phyloP scores from a whole-genome alignment of 768 basidiomycete species.

The Suillus subaureus region DNA sequence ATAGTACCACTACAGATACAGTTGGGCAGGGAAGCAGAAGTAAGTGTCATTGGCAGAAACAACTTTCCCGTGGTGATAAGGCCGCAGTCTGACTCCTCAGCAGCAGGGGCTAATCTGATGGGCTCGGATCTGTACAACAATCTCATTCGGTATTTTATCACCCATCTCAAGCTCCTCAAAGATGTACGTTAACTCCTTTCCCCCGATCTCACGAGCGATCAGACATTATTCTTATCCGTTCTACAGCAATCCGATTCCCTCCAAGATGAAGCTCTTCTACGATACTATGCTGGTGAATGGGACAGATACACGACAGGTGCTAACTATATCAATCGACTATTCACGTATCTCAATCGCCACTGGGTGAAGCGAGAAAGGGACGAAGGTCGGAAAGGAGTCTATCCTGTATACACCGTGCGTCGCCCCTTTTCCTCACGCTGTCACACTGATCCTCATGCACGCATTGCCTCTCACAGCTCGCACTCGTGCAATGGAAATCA shows the following conservation, averaged over 20 bases:
- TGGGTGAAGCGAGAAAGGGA: constrained; percentile 99
- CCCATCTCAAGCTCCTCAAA: constrained; percentile 71
- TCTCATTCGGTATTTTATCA: constrained; percentile 86
- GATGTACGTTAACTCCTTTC: constrained; percentile 50
- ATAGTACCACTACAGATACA: constrained; percentile 42
- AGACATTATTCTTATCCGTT: constrained; percentile 16
- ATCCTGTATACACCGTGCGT: constrained; percentile 92
- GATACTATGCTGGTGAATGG: constrained; percentile 94
- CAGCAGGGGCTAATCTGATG: constrained; percentile 93
- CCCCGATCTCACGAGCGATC: constrained; percentile 1
- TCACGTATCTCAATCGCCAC: constrained; percentile 97
- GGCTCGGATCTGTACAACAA: constrained; percentile 97
- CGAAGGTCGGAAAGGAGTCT: constrained; percentile 93
- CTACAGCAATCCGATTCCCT: constrained; percentile 73
- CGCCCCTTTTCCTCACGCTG: constrained; percentile 1
- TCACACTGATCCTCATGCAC: constrained; percentile 5
- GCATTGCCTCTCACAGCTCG: constrained; percentile 54
- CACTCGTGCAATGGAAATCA: constrained; percentile 94
- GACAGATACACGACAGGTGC: constrained; percentile 96
- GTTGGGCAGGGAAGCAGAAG: constrained; percentile 50
- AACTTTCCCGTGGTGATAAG: constrained; percentile 13
- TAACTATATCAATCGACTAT: constrained; percentile 95
- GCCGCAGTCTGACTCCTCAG: constrained; percentile 15
- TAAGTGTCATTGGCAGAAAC: constrained; percentile 40
- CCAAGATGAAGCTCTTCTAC: constrained; percentile 84